These are phyloP conservation scores for Ascochyta lentis DNA, from an alignment of 2,329 filamentous ascomycete genomes.

Conservation along the genomic window DNA sequence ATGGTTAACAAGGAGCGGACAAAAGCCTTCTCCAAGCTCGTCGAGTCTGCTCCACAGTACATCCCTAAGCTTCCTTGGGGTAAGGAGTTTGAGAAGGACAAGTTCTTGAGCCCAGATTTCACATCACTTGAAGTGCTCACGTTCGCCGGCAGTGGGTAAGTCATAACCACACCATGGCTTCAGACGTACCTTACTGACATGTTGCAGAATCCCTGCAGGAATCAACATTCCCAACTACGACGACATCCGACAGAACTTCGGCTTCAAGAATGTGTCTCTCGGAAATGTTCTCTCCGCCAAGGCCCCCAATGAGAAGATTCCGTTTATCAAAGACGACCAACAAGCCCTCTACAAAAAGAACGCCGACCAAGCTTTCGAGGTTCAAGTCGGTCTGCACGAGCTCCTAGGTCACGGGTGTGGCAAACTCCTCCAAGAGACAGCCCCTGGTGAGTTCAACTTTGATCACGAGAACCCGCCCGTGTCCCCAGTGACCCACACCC, in stretches of 20 bases:
- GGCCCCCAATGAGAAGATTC: conserved; percentile 88
- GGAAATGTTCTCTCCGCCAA: conserved; percentile 93
- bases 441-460: conserved; percentile 85
- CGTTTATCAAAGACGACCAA: conserved; percentile 83
- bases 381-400: conserved; percentile 94
- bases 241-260: conserved; percentile 76
- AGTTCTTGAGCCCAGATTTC: conserved; percentile 93
- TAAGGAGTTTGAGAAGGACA: conserved; percentile 92
- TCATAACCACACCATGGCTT: background rate
- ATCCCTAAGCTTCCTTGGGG: conserved; percentile 92
- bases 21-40: conserved; percentile 82
- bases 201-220: conserved; percentile 61
- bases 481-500: conserved; percentile 79
- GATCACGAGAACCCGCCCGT: conserved; percentile 80
- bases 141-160: conserved; percentile 68
- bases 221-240: conserved; percentile 67
- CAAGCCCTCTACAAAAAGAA: conserved; percentile 80
- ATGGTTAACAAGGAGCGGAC: conserved; percentile 91
- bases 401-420: conserved; percentile 89
- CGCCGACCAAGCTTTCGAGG: conserved; percentile 88
- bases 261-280: conserved; percentile 92
- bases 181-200: conserved; percentile 2
- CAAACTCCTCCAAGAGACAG: conserved; percentile 89
- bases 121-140: conserved; percentile 91
- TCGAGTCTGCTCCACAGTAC: conserved; percentile 78